phyloP scores from a whole-genome alignment of 2,329 filamentous ascomycete genomes.

The Sordariomycetes sp. region DNA sequence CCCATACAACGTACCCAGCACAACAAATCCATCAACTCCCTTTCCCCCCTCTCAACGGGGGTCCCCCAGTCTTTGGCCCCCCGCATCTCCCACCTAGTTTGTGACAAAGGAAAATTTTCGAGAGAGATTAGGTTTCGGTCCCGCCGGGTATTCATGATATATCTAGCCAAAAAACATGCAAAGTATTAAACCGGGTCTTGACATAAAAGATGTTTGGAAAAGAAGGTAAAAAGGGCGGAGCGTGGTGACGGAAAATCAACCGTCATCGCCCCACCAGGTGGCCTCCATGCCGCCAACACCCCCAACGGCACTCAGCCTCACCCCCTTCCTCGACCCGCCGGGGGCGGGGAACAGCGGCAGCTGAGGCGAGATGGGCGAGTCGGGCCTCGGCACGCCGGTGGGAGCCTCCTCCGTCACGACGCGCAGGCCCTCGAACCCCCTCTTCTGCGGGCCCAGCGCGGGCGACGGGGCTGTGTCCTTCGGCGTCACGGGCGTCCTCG shows the following conservation, averaged over 20 bases:
- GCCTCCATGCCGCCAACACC: conserved; percentile 14
- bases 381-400: conserved; percentile 24
- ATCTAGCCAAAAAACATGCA: background rate
- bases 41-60: background rate
- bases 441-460: background rate
- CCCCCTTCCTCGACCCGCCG: conserved; percentile 20
- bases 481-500: conserved; percentile 8
- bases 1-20: background rate
- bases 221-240: background rate
- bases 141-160: background rate
- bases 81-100: background rate
- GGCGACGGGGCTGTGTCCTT: conserved; percentile 1
- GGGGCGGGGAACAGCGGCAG: conserved; percentile 1
- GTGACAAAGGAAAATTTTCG: background rate
- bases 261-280: conserved; percentile 31
- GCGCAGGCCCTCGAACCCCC: background rate
- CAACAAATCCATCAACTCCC: background rate
- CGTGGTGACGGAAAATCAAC: conserved; percentile 9
- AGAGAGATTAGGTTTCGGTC: background rate
- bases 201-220: background rate
- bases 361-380: conserved; percentile 17
- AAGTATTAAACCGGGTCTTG: background rate
- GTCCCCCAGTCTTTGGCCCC: background rate
- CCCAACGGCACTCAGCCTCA: conserved; percentile 29
- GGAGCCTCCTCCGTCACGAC: conserved; percentile 11